Base-by-base conservation (phyloP, 129 eudicot species). In the Mikania micrantha region DNA sequence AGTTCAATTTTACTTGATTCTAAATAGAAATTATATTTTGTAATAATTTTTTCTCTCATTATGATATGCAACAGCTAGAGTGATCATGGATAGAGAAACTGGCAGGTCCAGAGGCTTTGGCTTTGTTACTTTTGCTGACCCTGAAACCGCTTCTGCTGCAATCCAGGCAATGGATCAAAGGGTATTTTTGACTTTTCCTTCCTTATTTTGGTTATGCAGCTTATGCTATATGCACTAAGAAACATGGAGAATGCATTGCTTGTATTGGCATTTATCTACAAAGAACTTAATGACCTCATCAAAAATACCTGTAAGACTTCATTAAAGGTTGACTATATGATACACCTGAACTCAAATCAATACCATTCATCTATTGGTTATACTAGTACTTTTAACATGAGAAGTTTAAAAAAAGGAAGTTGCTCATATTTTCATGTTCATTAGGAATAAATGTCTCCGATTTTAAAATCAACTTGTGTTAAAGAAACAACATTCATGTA, bases 101-200 rank as follows among this genome's bases (percentile, higher is more conserved):
- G 88, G 92, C 29, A 78, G 92, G 68, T 94, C 99, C 29, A 85
- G 90, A 81, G 99, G 99, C 15, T 90, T 94, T 85, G 95, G 95
- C 53, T 94, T 94, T 72, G 85, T 87, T 72, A 85, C 95, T 10
- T 94, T 31, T 56, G 57, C 78, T 1, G 64, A 81, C 16, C 4
- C 56, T 29, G 99, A 94, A 73, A 88, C 84, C 31, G 99, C 99
- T 67, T 79, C 90, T 35, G 81, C 90, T 77, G 97, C 99, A 73
- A 85, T 94, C 60, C 92, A 86, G 81, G 99, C 88, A 21, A 64
- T 86, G 85, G 94, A 90, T 83, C 85, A 78, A 16, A 81, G 80
- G 96, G 99, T 93, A 63, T 31, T n/a, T 11, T 4, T 32, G 22
- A 7, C 35, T 17, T 12, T 66, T 25, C 20, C 4, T 13, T 12